Evolutionary conservation across 768 basidiomycete species (phyloP).

Genomic region (Tulasnella sp.): DNA sequence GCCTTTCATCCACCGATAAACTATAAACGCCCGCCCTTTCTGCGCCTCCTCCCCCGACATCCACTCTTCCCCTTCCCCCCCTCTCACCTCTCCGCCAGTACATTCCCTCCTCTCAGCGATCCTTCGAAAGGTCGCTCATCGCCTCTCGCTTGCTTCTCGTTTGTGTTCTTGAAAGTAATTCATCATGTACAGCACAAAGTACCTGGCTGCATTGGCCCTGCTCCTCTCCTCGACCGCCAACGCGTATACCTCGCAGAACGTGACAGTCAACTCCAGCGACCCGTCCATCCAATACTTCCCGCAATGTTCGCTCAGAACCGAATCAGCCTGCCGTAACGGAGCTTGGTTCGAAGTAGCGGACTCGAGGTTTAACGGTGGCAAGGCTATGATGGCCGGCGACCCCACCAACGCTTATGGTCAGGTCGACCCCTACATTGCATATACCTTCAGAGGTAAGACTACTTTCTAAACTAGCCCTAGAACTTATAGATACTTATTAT

Average conservation of each 20-base stretch:
- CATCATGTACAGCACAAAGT: background rate
- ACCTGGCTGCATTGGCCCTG: background rate
- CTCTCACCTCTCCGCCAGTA: background rate
- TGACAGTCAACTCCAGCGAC: background rate
- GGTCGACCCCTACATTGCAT: slow-evolving; percentile 23
- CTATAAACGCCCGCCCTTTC: background rate
- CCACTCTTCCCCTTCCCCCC: background rate
- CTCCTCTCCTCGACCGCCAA: background rate
- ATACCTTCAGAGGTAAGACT: slow-evolving; percentile 19
- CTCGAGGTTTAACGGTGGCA: slow-evolving; percentile 4
- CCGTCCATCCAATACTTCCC: slow-evolving; percentile 8
- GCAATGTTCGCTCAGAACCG: background rate
- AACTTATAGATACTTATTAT: too few species aligned
- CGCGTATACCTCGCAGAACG: background rate
- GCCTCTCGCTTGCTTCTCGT: background rate
- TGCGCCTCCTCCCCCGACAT: background rate
- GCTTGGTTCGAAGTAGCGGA: background rate
- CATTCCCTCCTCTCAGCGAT: background rate
- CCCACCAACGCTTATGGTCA: background rate
- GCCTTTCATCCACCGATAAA: background rate
- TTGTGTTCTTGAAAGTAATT: background rate
- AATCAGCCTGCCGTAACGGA: background rate
- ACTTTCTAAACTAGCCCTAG: background rate
- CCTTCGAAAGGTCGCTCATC: background rate
- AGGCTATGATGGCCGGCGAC: background rate